Base-by-base conservation (phyloP, 1,284 basidiomycete genomes). In the Sanguinoderma infundibulare region DNA sequence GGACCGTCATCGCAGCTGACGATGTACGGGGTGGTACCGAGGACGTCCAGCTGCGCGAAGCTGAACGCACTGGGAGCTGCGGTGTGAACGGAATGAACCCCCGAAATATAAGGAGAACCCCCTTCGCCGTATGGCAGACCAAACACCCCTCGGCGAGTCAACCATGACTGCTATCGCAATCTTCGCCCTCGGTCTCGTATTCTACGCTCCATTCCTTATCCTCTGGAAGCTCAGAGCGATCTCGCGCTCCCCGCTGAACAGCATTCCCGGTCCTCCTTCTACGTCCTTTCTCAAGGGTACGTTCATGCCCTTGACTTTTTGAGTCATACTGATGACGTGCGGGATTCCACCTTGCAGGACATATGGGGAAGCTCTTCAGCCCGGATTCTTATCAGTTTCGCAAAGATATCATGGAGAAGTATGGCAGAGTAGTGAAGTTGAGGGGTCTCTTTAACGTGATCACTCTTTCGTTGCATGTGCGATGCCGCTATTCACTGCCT, bases 201-300 rank as follows among this genome's bases (percentile, higher is more conserved):
- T 55, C 14, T 55, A 55, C 26, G 32, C 32, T 17, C 32, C 53
- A 5, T n/a, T 55, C 17, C n/a, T 55, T 3, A 7, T 55, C 9
- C 12, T 46, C 4, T 35, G 42, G 53, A 55, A 55, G 32, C 10
- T 34, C 6, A 28, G 32, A 15, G 15, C 15, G 14, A 35, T 24
- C 12, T 55, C 53, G 20, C 9, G 22, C 8, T 57, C 55, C 12
- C 46, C 55, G 5, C 55, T 57, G 15, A 28, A 57, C 34, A 36
- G 26, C 32, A 51, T 57, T 26, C 55, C 55, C 12, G 55, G 55
- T 15, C 55, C 55, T n/a, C 35, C 36, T 8, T 22, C 55, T 9
- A 20, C 34, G 14, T 57, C 55, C n/a, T 40, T 15, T 12, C 24
- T 49, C n/a, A 57, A 51, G 39, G 55, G 46, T 38, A 28, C 28